Conservation (phyloP, 2,329 filamentous ascomycete genomes). For the Alternaria dauci region DNA sequence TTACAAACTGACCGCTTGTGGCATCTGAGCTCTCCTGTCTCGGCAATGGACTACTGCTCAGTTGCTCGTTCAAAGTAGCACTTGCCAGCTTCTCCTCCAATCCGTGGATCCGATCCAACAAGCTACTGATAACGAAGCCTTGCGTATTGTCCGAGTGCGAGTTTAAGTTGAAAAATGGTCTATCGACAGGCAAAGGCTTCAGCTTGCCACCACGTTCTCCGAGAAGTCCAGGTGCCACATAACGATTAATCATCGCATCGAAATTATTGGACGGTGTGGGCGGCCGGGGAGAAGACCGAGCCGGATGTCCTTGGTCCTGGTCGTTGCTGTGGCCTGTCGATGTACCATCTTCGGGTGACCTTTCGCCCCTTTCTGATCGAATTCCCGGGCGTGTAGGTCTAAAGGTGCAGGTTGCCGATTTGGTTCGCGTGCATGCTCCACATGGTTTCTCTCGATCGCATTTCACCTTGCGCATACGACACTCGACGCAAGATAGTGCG, state of each 20-base stretch:
- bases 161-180: conserved; percentile 4
- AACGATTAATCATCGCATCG: conserved; percentile 22
- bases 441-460: conserved; percentile 39
- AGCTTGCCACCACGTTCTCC: conserved; percentile 18
- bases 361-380: not conserved
- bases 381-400: conserved; percentile 18
- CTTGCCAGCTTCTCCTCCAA: conserved; percentile 13
- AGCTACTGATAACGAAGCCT: conserved; percentile 9
- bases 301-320: not conserved
- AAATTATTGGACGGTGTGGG: conserved; percentile 17
- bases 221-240: conserved; percentile 26
- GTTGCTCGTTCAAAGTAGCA: not conserved
- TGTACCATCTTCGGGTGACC: not conserved
- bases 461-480: conserved; percentile 40
- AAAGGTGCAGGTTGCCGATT: conserved; percentile 39
- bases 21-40: not conserved
- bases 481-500: conserved; percentile 43
- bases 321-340: not conserved
- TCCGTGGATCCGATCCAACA: conserved; percentile 11
- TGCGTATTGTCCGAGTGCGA: conserved; percentile 1
- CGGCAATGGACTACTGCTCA: not conserved
- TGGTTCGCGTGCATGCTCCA: conserved; percentile 9
- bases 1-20: conserved; percentile 47
- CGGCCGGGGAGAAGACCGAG: conserved; percentile 1
- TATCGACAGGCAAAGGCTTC: conserved; percentile 5